Percentiles rank a stretch among this genome's conserved stretches.
These are phyloP conservation scores for Suhomyces coccinellae DNA, from an alignment of 1,139 yeast species.

Conservation along the genomic window DNA sequence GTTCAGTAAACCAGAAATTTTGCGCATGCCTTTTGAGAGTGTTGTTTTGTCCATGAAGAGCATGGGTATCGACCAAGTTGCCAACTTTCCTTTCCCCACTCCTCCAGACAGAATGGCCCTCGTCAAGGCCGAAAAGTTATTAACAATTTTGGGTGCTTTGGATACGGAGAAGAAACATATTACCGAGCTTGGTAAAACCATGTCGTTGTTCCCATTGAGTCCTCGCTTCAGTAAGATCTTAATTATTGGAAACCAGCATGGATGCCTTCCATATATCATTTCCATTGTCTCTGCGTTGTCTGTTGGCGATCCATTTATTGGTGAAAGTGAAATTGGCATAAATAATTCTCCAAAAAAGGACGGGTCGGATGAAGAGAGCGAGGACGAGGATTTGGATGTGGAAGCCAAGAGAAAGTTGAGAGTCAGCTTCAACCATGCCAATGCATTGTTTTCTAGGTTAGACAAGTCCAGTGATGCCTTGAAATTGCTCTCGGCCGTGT, in stretches of 20 bases:
- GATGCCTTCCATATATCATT: conserved; percentile 80
- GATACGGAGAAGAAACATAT: conserved; percentile 49
- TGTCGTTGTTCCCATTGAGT: conserved; percentile 90
- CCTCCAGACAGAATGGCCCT: conserved; percentile 74
- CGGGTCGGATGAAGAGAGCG: conserved; percentile 32
- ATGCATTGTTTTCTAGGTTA: conserved; percentile 60
- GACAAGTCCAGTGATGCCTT: conserved; percentile 78
- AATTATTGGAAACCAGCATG: conserved; percentile 82
- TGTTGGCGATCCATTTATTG: conserved; percentile 88
- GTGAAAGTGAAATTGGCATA: conserved; percentile 71
- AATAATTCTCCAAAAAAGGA: conserved; percentile 16
- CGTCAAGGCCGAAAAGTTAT: conserved; percentile 62
- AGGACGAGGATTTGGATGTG: conserved; percentile 29
- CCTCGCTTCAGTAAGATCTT: conserved; percentile 93
- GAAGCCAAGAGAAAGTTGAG: conserved; percentile 47
- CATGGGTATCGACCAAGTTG: conserved; percentile 90
- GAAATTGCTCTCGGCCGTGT: conserved; percentile 74
- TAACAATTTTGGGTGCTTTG: conserved; percentile 79
- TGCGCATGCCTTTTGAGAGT: conserved; percentile 95
- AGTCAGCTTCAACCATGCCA: conserved; percentile 53
- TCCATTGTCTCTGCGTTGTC: conserved; percentile 91
- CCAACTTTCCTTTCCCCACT: conserved; percentile 95
- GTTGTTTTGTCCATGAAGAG: conserved; percentile 92
- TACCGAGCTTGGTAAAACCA: conserved; percentile 77
- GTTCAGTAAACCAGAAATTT: conserved; percentile 85